phyloP scores from a whole-genome alignment of 1,284 basidiomycete species.

The Apiotrichum montevideense region DNA sequence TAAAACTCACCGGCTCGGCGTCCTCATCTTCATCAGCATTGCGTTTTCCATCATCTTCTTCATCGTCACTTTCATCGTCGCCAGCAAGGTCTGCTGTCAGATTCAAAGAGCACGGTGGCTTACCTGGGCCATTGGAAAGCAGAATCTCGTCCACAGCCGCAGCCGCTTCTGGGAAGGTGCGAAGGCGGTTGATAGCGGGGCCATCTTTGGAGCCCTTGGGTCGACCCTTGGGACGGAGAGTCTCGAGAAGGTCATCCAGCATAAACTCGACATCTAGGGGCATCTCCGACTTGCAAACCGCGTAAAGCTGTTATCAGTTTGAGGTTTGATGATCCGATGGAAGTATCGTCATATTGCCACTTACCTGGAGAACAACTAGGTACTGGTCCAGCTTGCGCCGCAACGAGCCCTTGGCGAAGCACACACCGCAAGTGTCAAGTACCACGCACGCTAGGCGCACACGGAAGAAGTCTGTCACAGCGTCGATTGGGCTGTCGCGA shows the following conservation, averaged over 20 bases:
- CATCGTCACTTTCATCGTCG: constrained; percentile 18
- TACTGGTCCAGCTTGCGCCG: constrained; percentile 90
- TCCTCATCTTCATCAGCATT: constrained; percentile 81
- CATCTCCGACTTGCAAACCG: constrained; percentile 74
- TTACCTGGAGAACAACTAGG: constrained; percentile 64
- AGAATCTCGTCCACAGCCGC: constrained; percentile 83
- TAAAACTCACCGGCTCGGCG: constrained; percentile 48
- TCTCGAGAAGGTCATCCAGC: constrained; percentile 86
- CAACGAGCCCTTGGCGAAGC: constrained; percentile 87
- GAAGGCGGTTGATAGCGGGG: constrained; percentile 50
- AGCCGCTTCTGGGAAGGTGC: constrained; percentile 76
- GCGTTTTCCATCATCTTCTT: constrained; percentile 13
- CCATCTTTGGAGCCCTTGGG: constrained; percentile 18
- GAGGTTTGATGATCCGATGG: too few relatives aligned
- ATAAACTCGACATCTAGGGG: constrained; percentile 98
- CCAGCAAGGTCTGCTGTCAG: constrained; percentile 3
- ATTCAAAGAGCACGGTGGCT: constrained; percentile 13
- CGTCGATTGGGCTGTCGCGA: constrained; percentile 69
- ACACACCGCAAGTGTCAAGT: constrained; percentile 94
- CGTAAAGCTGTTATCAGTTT: constrained; percentile 62
- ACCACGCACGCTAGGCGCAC: constrained; percentile 84
- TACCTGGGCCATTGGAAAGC: constrained; percentile 55
- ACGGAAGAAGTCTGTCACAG: constrained; percentile 94
- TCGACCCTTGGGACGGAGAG: constrained; percentile 66
- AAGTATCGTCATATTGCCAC: too few relatives aligned